A percentile compares a stretch with the other conserved stretches of the same genome.
Conservation (phyloP, 371 early-diverging fungal genomes). For the Mortierella sp. region DNA sequence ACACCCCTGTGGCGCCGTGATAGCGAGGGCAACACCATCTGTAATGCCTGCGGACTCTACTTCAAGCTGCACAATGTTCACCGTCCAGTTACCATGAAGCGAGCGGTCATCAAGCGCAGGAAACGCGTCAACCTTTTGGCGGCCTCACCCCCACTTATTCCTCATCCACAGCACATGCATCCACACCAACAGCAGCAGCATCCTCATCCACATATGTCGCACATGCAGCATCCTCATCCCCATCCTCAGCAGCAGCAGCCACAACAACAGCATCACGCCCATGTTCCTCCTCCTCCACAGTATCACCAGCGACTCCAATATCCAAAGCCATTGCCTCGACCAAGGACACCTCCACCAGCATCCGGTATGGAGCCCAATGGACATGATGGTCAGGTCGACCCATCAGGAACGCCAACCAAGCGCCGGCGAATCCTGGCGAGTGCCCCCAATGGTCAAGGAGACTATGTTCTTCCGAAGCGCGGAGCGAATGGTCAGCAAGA, state of each 20-base stretch:
- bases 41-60: constrained; percentile 93
- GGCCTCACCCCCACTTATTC: constrained; percentile 40
- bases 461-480: constrained; percentile 38
- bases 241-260: constrained; percentile 13
- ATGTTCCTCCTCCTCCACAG: constrained; percentile 23
- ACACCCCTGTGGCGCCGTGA: constrained; percentile 95
- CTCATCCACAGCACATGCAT: constrained; percentile 21
- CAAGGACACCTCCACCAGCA: constrained; percentile 34
- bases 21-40: constrained; percentile 80
- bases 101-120: constrained; percentile 86
- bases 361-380: constrained; percentile 14
- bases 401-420: constrained; percentile 35
- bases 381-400: constrained; percentile 42
- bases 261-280: constrained; percentile 9
- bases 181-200: constrained; percentile 30
- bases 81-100: constrained; percentile 86
- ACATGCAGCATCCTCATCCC: constrained; percentile 23
- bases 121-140: constrained; percentile 70
- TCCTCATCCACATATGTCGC: constrained; percentile 14
- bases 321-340: constrained; percentile 38
- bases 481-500: constrained; percentile 37
- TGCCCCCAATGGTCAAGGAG: constrained; percentile 18
- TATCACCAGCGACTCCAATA: constrained; percentile 39
- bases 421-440: constrained; percentile 34
- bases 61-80: constrained; percentile 84